These are phyloP conservation scores for Solanum pennellii DNA, from an alignment of 257 asterid species.

Conservation along the genomic window DNA sequence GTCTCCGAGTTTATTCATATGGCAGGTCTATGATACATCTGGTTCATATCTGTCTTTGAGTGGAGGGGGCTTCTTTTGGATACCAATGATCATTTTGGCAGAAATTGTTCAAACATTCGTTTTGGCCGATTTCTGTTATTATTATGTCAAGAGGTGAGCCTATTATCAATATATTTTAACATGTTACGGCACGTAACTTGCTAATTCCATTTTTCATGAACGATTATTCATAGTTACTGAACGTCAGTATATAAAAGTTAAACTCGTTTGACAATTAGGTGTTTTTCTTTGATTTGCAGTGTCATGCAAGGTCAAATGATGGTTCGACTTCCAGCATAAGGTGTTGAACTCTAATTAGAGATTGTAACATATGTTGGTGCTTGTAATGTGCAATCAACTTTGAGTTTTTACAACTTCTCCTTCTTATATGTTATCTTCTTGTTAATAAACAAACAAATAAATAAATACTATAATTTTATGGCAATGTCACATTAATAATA, in stretches of 20 bases:
- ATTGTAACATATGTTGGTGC: background rate
- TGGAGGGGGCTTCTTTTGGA: conserved; percentile 63
- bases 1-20: background rate
- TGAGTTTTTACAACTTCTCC: background rate
- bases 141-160: conserved; percentile 69
- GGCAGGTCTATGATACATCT: conserved; percentile 58
- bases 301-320: conserved; percentile 43
- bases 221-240: background rate
- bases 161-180: background rate
- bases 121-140: conserved; percentile 87
- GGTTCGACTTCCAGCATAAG: background rate
- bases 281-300: conserved; percentile 33
- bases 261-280: background rate
- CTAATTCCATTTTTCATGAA: background rate
- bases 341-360: background rate
- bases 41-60: conserved; percentile 44
- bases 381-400: background rate
- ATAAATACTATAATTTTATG: background rate
- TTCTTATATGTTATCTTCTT: background rate
- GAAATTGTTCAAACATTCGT: conserved; percentile 86
- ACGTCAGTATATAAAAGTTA: background rate
- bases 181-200: background rate
- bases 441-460: background rate
- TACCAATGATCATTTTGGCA: conserved; percentile 49
- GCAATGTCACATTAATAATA: background rate